Evolutionary conservation across 441 rosid species (phyloP), one percentile per base, ranked within the genome.

Genomic region (Corymbia citriodora): DNA sequence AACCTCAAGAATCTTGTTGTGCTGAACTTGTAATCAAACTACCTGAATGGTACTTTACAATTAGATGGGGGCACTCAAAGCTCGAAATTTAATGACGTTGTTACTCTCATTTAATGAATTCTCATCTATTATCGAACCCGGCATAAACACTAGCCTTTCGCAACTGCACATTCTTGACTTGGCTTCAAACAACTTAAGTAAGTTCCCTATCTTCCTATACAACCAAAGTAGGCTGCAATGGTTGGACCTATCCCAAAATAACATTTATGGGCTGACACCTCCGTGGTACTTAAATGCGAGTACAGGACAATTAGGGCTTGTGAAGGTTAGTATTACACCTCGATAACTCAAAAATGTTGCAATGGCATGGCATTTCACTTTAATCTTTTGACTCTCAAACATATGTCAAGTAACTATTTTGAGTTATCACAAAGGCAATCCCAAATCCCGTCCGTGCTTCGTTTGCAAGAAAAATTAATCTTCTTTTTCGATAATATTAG

Each of bases 301-400:
- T 70, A 70, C 2, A 48, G 1, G 48, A 10, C 0, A 2, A 2
- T 10, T 33, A 5, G 1, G 0, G 0, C 18, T 17, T 70, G 74
- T 4, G 40, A 70, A 70, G 45, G 45, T 70, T 70, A 70, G 45
- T 70, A 15, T 9, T 1, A 31, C 74, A 31, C 6, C 21, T 68
- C 21, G 4, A 65, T 0, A 2, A 65, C 10, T 65, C 74, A 65
- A 65, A 65, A 65, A 33, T 15, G 74, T 65, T 33, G 45, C 45
- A 68, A 17, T 68, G 17, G 79, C 79, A 68, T 2, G 23, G 79
- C 45, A 68, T 31, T 68, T 3, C 13, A 31, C 45, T 17, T 31
- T 68, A 68, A 68, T 68, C 45, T 33, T 68, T 68, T 31, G 23
- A 33, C 45, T 31, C 72, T 7, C 45, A 36, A 72, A 33, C 0